Base-by-base conservation (phyloP, 805 yeast species). In the Kazachstania martiniae region DNA sequence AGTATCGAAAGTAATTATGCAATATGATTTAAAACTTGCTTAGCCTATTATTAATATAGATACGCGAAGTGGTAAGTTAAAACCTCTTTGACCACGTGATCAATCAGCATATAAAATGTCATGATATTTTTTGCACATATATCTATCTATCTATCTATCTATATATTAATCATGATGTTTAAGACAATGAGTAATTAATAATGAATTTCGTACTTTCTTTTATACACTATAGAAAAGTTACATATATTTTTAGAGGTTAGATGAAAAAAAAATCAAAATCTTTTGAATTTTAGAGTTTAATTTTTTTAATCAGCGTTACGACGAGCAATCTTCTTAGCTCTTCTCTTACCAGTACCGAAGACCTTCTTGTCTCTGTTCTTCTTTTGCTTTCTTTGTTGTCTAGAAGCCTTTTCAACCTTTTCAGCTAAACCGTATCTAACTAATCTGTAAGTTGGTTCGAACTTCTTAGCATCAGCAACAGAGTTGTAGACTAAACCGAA, bases 341-440 rank as follows among this genome's bases (percentile, higher is more conserved):
- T 81, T 68, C 83, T 77, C 68, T 75, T 80, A 63, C 87, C 94
- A 61, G 98, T 91, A 80, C 99, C 99, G 63, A 89, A 86, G 80
- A 84, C 68, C 83, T 91, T 91, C 86, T 81, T 79, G 63, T 82
- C 95, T 77, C 96, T 86, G 94, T 91, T 91, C 87, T 91, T 89
- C 86, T 82, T 85, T 77, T 89, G 97, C 73, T 91, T 91, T 79
- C 98, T 85, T 77, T 91, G 98, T 76, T 87, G 95, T 86, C 97
- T 87, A 59, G 96, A 85, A 59, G 95, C 74, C 77, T 85, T 86
- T 71, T 89, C 96, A 61, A 80, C 87, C 79, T 84, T 86, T 57
- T 72, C 73, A 63, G 94, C 96, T 65, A 87, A 77, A 62, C 97
- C 97, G 77, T 84, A 82, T 82, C 99, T 87, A 59, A 91, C 94